A percentile compares a stretch with the other conserved stretches of the same genome.
phyloP scores from a whole-genome alignment of 805 yeast genomes.

The Yueomyces sp. region DNA sequence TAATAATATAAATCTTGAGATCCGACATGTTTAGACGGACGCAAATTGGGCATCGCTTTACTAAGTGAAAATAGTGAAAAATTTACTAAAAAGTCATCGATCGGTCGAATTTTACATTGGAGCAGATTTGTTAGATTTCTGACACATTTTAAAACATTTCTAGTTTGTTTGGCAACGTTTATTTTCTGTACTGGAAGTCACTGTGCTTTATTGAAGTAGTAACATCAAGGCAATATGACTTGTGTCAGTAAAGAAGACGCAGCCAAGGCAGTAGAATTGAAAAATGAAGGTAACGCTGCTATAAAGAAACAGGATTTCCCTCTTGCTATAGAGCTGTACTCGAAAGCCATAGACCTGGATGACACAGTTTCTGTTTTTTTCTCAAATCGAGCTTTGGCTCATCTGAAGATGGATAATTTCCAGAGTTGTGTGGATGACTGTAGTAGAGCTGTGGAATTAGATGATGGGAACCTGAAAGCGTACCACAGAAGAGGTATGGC shows the following conservation, averaged over 20 bases:
- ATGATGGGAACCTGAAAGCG: slow-evolving; percentile 59
- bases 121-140: no score
- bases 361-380: slow-evolving; percentile 46
- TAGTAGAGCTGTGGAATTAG: slow-evolving; percentile 51
- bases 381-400: slow-evolving; percentile 84
- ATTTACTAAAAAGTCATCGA: no score
- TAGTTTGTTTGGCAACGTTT: no score
- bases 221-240: slow-evolving; percentile 5
- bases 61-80: no score
- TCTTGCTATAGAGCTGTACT: slow-evolving; percentile 57
- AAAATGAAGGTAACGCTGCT: slow-evolving; percentile 60
- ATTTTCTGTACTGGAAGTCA: no score
- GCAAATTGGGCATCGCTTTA: no score
- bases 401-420: slow-evolving; percentile 72
- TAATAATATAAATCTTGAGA: no score
- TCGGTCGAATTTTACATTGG: no score
- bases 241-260: slow-evolving; percentile 8
- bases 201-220: no score
- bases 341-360: slow-evolving; percentile 60
- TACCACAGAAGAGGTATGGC: slow-evolving; percentile 84
- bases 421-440: slow-evolving; percentile 80
- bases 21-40: no score
- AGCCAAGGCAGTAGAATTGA: slow-evolving; percentile 35
- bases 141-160: no score
- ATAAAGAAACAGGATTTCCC: slow-evolving; percentile 53